These are phyloP conservation scores for Solanum hybrid DNA, from an alignment of 305 asterid species.

Conservation along the genomic window DNA sequence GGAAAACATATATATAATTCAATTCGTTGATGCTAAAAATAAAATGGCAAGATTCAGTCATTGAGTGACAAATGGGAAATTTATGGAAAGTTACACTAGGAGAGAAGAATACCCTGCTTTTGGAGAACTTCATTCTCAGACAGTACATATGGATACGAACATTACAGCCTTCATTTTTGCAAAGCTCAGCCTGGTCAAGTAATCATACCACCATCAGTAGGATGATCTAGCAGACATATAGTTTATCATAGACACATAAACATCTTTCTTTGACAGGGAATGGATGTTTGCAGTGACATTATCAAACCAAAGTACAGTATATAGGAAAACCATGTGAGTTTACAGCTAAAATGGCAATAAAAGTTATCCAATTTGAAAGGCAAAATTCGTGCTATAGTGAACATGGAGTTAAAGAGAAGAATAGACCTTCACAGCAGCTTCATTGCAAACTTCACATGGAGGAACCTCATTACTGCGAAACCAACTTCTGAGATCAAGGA, in stretches of 20 bases:
- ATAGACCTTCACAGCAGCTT: conserved; percentile 83
- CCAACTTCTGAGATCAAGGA: conserved; percentile 92
- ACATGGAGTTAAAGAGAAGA: background rate
- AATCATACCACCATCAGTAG: background rate
- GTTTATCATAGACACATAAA: background rate
- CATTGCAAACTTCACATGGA: conserved; percentile 82
- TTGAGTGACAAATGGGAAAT: background rate
- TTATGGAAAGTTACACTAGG: background rate
- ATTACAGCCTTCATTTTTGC: conserved; percentile 58
- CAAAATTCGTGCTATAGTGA: background rate
- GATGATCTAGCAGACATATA: background rate
- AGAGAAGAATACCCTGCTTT: conserved; percentile 37
- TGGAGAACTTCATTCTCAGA: conserved; percentile 59
- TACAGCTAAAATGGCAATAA: background rate
- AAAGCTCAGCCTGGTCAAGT: conserved; percentile 52
- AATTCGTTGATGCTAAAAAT: background rate
- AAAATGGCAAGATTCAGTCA: background rate
- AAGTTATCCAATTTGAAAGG: background rate
- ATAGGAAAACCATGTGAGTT: background rate
- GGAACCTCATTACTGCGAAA: conserved; percentile 71
- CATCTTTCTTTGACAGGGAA: background rate
- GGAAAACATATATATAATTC: background rate
- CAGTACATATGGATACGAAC: conserved; percentile 68
- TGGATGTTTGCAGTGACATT: background rate
- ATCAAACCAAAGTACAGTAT: background rate